Percentiles rank a stretch among this genome's conserved stretches.
Conservation (phyloP, 495 filamentous ascomycete species). For the Podospora anserina region DNA sequence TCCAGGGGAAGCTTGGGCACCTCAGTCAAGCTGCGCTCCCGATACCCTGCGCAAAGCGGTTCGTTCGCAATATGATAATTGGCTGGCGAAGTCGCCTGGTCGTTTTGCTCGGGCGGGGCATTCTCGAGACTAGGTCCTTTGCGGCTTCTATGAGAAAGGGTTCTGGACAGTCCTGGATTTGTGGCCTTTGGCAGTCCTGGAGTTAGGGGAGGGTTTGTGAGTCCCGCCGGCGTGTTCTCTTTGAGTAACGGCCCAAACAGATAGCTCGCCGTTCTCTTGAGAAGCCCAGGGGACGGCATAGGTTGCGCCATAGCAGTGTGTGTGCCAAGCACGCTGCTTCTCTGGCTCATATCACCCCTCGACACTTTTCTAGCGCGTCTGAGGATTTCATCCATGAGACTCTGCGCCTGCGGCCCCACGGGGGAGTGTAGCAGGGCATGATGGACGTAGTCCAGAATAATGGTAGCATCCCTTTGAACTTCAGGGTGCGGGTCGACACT, state of each 20-base stretch:
- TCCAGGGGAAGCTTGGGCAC: constrained; percentile 65
- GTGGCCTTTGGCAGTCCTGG: constrained; percentile 42
- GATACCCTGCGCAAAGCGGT: constrained; percentile 71
- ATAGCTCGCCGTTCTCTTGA: constrained; percentile 54
- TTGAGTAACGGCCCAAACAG: constrained; percentile 54
- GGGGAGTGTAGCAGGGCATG: constrained; percentile 71
- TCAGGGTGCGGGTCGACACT: constrained; percentile 94
- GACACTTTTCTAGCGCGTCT: constrained; percentile 50
- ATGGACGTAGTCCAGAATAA: constrained; percentile 82
- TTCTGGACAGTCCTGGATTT: constrained; percentile 41
- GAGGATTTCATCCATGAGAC: constrained; percentile 70
- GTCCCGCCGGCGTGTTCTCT: constrained; percentile 33
- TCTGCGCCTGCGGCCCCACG: constrained; percentile 64
- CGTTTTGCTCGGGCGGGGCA: constrained; percentile 72
- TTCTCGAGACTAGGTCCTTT: constrained; percentile 62
- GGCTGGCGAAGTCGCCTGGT: constrained; percentile 62
- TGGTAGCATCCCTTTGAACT: constrained; percentile 75
- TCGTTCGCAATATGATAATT: constrained; percentile 73
- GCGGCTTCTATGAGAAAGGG: constrained; percentile 35
- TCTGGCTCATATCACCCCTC: constrained; percentile 47
- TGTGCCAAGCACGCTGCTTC: constrained; percentile 41
- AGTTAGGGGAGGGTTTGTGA: constrained; percentile 32
- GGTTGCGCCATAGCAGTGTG: constrained; percentile 39
- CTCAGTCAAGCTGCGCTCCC: constrained; percentile 54
- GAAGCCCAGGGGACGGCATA: constrained; percentile 44